phyloP scores from a whole-genome alignment of 202 grass and related monocot species.

The Alloteropsis angusta region DNA sequence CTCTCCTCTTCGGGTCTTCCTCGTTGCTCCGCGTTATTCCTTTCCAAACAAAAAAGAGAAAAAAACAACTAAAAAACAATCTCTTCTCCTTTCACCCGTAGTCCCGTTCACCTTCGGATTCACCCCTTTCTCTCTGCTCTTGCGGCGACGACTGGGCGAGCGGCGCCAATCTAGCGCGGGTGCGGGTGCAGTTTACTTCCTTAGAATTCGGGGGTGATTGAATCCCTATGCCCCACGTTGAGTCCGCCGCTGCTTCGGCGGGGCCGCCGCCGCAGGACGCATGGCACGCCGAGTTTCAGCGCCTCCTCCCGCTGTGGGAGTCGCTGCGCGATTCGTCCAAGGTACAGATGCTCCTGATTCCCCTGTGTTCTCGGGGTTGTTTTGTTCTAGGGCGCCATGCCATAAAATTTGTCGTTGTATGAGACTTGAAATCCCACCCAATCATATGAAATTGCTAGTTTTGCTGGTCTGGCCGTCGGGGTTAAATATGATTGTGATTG shows the following conservation, averaged over 20 bases:
- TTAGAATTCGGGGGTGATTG: neutral
- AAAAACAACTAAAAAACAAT: too few species aligned
- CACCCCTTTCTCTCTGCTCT: too few species aligned
- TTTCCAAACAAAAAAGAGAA: too few species aligned
- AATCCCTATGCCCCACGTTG: neutral
- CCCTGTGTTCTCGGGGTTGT: neutral
- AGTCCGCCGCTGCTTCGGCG: neutral
- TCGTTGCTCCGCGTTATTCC: too few species aligned
- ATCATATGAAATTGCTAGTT: neutral
- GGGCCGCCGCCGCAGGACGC: conserved; percentile 31
- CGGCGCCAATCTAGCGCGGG: too few species aligned
- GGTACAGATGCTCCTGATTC: conserved; percentile 19
- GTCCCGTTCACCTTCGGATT: too few species aligned
- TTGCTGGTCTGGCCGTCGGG: neutral
- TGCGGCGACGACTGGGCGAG: too few species aligned
- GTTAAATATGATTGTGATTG: neutral
- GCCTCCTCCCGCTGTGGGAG: conserved; percentile 44
- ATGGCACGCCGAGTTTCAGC: conserved; percentile 38
- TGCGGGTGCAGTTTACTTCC: neutral
- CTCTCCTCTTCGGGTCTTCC: too few species aligned
- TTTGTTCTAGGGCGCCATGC: neutral
- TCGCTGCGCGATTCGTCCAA: conserved; percentile 40
- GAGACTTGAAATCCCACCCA: neutral
- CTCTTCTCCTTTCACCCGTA: too few species aligned
- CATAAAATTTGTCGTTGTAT: neutral